Base-by-base conservation (phyloP, 192 early-diverging fungal species). In the Podila verticillata region DNA sequence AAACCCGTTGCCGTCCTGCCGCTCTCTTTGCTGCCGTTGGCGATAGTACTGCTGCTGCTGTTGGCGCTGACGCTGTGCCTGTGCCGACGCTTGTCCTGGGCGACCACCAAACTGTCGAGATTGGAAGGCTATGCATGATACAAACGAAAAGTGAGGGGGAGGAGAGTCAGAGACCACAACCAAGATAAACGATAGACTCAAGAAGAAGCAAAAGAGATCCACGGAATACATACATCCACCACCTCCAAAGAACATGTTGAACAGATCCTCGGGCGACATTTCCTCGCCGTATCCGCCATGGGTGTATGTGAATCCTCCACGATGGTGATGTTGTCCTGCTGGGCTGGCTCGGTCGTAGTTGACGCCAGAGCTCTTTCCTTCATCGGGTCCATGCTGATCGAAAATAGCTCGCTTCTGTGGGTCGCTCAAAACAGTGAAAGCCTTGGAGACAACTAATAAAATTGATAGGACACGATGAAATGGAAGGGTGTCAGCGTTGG, bases 161-260 rank as follows among this genome's bases (percentile, higher is more conserved):
- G 51, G 4, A 24, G 36, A 57, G n/a, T 2, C 7, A 34, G 54
- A 54, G 35, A 39, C 28, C 3, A 71, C 60, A 48, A 67, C 84
- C 47, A 77, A 78, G 8, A 70, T 65, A 49, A 83, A 32, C 69
- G 34, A 44, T 68, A 39, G 0, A 63, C 81, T n/a, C 65, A 68
- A 84, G 86, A 56, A 74, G n/a, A n/a, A 72, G 17, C 79, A 22
- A 59, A 48, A 48, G 34, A 12, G 26, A 24, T 47, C 26, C 28
- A 49, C 20, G 35, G 28, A 47, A 48, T 28, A 65, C 80, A 54
- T 81, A 75, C 75, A 70, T 19, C 74, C 84, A 17, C 91, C 86
- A 54, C 89, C 90, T 3, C 93, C 93, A 83, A 98, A 97, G 72
- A 99, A 99, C 93, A 96, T 96, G 72, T 96, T 95, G 84, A 99